Base-by-base conservation (phyloP, 306 rosid species). In the Dalbergia oliveri region DNA sequence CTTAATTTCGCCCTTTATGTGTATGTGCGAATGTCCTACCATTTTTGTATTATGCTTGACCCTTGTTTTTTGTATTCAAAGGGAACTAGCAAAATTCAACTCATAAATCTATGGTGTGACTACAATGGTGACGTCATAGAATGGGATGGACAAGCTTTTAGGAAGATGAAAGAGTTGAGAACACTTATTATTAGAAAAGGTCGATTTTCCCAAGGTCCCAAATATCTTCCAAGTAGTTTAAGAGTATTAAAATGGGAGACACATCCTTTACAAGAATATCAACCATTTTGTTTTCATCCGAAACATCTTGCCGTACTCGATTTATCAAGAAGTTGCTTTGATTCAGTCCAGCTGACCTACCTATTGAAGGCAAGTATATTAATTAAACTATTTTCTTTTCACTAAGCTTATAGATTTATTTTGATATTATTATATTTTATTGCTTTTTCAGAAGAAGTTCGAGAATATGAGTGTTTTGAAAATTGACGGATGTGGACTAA, bases 161-260 rank as follows among this genome's bases (percentile, higher is more conserved):
- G 31, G 31, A 44, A 71, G 75, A 82, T 82, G 82, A 7, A 7
- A 19, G 69, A 72, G 4, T 73, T 80, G 9, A 73, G 2, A 65
- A 43, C 35, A 51, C 79, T 82, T 11, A 44, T 76, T 8, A 12
- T 82, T 43, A 31, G 4, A 43, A 76, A 26, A 13, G 18, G 23
- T 18, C 11, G 4, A 12, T 76, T 83, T 51, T 77, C 54, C 5
- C 6, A 47, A 45, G 77, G 71, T 79, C 77, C 77, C 3, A 34
- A 71, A 6, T 15, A 79, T 69, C 83, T 79, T 79, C 83, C 83
- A 45, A 16, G 47, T 7, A 79, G 71, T 69, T 69, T 79, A 69
- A 79, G 47, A 60, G 83, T 76, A 5, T 21, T 76, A 23, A 72
- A 76, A 62, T 76, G 80, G 73, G 18, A 4, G 64, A 9, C 64